Conservation (phyloP, 352 stramenopile genomes). For the Aphanomyces invadans region DNA sequence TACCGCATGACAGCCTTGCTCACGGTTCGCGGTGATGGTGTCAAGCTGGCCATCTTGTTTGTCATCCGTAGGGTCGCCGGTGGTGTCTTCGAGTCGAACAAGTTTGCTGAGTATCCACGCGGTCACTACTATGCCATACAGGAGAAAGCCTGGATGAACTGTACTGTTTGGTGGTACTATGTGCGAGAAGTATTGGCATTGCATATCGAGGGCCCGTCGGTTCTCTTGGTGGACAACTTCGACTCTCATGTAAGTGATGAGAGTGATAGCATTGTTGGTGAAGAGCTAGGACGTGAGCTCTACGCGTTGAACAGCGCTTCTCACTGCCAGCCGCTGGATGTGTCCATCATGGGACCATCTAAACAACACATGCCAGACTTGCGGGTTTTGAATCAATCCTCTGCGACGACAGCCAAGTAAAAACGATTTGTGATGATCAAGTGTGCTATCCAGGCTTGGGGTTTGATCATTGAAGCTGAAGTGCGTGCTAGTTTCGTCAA, state of each 20-base stretch:
- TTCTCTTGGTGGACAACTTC: neutral
- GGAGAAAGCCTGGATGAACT: neutral
- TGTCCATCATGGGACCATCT: slow-evolving; percentile 8
- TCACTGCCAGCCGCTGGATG: slow-evolving; percentile 5
- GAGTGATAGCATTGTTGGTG: neutral
- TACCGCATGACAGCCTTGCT: slow-evolving; percentile 24
- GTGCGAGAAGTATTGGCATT: neutral
- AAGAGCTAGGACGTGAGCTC: neutral
- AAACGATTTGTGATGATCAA: slow-evolving; percentile 1
- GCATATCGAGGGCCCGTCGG: neutral
- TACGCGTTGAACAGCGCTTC: neutral
- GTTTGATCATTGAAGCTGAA: neutral
- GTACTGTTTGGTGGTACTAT: neutral
- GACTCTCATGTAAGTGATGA: neutral
- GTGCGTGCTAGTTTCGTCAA: neutral
- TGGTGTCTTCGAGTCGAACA: neutral
- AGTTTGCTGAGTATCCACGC: neutral
- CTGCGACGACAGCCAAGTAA: neutral
- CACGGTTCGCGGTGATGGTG: slow-evolving; percentile 24
- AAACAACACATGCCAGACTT: slow-evolving; percentile 1
- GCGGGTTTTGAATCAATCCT: neutral
- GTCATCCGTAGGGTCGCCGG: slow-evolving; percentile 13
- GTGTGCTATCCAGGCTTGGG: neutral
- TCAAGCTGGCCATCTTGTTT: slow-evolving; percentile 28
- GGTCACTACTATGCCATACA: neutral